Evolutionary conservation across 139 green algal species (phyloP), one percentile per base, ranked within the genome.

Genomic region (Pleodorina starrii): DNA sequence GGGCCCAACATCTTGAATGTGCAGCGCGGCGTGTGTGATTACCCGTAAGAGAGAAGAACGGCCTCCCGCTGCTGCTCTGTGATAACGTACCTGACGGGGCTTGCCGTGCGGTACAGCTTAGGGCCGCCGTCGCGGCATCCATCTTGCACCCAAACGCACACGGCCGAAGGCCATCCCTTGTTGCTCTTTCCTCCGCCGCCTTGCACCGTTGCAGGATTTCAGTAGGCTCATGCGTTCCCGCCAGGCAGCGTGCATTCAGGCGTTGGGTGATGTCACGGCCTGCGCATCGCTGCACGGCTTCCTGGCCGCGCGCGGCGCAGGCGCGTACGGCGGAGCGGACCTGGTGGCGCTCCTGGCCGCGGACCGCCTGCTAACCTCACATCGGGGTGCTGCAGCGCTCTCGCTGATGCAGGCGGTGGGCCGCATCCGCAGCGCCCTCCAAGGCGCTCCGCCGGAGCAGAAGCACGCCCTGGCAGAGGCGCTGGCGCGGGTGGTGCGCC

Each of bases 321-420:
- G 54, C 12, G 43, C 50, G n/a, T 63, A 48, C 16, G 17, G 10
- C 29, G 82, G 82, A 2, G 17, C 68, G 44, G 44, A 36, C 10
- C 82, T 88, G 66, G 6, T 6, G 19, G 35, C 48, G 82, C 82
- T 88, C n/a, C 6, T 79, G 66, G 42, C 60, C 14, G 82, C 82
- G 35, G 82, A 88, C 60, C 23, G 35, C 0, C 11, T 23, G 23
- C n/a, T 88, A n/a, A 44, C n/a, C n/a, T 42, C 63, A 17, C 42
- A 63, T 42, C 63, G 82, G 43, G 32, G 44, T 5, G 7, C 10
- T n/a, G 43, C 23, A 16, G 44, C 11, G 27, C 29, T 29, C 10
- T 42, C 54, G 5, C 60, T 87, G 60, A 6, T 35, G 81, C 19
- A 48, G 14, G 81, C 57, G 7, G 14, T 46, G 27, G 16, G 9